A percentile compares a stretch with the other conserved stretches of the same genome.
Conservation (phyloP, 495 filamentous ascomycete species). For the Cryomyces antarcticus region DNA sequence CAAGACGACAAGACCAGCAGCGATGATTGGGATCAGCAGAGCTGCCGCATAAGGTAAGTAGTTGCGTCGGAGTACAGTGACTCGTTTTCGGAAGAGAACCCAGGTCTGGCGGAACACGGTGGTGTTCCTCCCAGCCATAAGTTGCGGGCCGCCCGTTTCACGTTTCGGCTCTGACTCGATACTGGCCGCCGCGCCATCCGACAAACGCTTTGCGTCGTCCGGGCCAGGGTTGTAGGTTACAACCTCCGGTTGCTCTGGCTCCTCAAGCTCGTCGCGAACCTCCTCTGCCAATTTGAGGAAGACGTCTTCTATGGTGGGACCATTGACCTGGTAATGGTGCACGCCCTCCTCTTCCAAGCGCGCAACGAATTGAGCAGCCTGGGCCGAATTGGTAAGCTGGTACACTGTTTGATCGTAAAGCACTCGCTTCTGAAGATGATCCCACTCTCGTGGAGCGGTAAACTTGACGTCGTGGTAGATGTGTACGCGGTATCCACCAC, state of each 20-base stretch:
- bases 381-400: constrained; percentile 36
- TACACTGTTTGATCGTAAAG: constrained; percentile 52
- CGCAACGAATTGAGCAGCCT: constrained; percentile 45
- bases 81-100: constrained; percentile 58
- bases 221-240: background rate
- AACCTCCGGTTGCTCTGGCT: constrained; percentile 1
- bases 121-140: constrained; percentile 47
- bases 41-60: constrained; percentile 53
- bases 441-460: constrained; percentile 27
- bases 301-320: constrained; percentile 50
- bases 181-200: background rate
- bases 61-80: constrained; percentile 55
- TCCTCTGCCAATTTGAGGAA: constrained; percentile 71
- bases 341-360: constrained; percentile 34
- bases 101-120: constrained; percentile 41
- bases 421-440: constrained; percentile 32
- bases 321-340: constrained; percentile 20
- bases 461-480: constrained; percentile 30
- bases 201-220: background rate
- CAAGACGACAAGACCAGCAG: constrained; percentile 52
- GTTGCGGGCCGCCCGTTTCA: constrained; percentile 17
- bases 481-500: constrained; percentile 54
- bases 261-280: constrained; percentile 11
- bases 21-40: constrained; percentile 52
- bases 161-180: constrained; percentile 7